phyloP scores from a whole-genome alignment of 2,329 filamentous ascomycete species.

The Cladobotryum protrusum region DNA sequence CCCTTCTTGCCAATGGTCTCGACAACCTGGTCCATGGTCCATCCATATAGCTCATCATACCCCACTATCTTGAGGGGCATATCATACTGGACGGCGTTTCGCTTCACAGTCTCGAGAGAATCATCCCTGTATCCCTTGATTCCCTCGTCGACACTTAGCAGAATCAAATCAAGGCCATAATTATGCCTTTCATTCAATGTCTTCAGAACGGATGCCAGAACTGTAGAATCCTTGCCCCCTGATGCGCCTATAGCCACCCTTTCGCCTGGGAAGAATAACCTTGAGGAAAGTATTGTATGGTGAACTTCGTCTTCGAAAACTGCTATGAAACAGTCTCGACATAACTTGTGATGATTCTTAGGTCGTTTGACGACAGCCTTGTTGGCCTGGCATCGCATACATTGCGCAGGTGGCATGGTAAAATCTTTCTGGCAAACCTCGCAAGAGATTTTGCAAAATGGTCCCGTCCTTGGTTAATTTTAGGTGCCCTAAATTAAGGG shows the following conservation, averaged over 20 bases:
- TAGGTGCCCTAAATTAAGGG: too few relatives aligned
- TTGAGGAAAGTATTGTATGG: slow-evolving; percentile 76
- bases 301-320: slow-evolving; percentile 93
- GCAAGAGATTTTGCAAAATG: too few relatives aligned
- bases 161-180: slow-evolving; percentile 78
- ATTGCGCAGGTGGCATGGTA: slow-evolving; percentile 71
- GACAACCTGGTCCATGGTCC: slow-evolving; percentile 99
- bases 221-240: slow-evolving; percentile 95
- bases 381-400: slow-evolving; percentile 67
- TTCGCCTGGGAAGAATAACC: slow-evolving; percentile 79
- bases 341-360: slow-evolving; percentile 92
- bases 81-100: slow-evolving; percentile 83
- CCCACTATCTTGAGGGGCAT: slow-evolving; percentile 90
- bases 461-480: too few relatives aligned
- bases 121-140: slow-evolving; percentile 97
- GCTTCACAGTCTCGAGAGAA: slow-evolving; percentile 90
- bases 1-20: slow-evolving; percentile 95
- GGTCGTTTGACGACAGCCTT: slow-evolving; percentile 87
- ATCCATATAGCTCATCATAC: slow-evolving; percentile 90
- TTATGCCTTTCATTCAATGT: slow-evolving; percentile 85
- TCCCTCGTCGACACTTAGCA: slow-evolving; percentile 92
- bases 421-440: not conserved
- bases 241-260: slow-evolving; percentile 90
- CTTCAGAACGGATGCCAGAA: slow-evolving; percentile 89
- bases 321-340: slow-evolving; percentile 77